Evolutionary conservation across 768 basidiomycete genomes (phyloP).

Genomic region (Amanita inopinata): DNA sequence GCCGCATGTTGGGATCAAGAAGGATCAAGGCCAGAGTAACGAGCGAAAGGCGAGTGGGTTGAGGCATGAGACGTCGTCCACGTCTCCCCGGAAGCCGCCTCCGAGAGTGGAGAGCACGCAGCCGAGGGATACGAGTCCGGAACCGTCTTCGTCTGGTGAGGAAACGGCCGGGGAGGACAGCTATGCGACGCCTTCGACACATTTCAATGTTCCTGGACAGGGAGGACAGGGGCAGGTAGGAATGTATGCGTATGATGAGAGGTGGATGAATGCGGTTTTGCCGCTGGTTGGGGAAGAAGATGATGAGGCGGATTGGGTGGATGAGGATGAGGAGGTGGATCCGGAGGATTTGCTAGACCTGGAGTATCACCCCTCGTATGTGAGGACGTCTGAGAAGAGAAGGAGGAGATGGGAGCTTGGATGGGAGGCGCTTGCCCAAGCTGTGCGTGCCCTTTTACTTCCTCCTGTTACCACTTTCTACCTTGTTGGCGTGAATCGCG

Average conservation of each 20-base stretch:
- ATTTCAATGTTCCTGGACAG: conserved; percentile 15
- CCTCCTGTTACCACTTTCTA: background rate
- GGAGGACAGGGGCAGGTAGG: too few species aligned
- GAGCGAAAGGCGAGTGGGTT: conserved; percentile 14
- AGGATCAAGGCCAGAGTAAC: conserved; percentile 31
- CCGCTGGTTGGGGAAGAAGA: conserved; percentile 17
- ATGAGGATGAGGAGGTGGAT: conserved; percentile 63
- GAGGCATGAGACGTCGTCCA: conserved; percentile 16
- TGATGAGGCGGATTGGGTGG: conserved; percentile 56
- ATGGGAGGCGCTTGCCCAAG: conserved; percentile 68
- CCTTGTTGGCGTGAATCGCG: conserved; percentile 7
- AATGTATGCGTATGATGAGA: conserved; percentile 4
- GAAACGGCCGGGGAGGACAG: conserved; percentile 66
- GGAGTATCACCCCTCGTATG: conserved; percentile 66
- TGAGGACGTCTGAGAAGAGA: conserved; percentile 57
- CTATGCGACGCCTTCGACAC: conserved; percentile 17
- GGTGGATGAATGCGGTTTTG: background rate
- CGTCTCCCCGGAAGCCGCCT: conserved; percentile 44
- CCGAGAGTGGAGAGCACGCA: conserved; percentile 78
- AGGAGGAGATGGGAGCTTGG: conserved; percentile 64
- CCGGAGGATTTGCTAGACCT: conserved; percentile 64
- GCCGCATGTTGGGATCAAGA: conserved; percentile 36
- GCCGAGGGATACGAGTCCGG: conserved; percentile 73
- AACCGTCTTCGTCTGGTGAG: conserved; percentile 66
- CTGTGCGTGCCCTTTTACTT: conserved; percentile 32